Base-by-base conservation (phyloP, 73 alveolate genomes). In the Paramecium bursaria region DNA sequence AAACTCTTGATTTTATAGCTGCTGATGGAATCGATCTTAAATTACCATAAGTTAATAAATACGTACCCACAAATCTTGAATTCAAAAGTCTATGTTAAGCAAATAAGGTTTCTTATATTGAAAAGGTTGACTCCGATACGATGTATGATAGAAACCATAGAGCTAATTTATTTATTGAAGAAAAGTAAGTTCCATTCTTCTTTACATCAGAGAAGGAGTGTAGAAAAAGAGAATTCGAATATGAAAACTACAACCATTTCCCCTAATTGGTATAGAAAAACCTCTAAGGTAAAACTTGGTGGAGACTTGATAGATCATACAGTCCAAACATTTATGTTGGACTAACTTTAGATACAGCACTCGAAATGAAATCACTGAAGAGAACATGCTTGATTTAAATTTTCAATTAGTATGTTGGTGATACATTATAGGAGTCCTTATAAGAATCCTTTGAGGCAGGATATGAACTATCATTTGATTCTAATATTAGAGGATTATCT, bases 251-350 rank as follows among this genome's bases (percentile, higher is more conserved):
- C 7, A 57, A 57, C 31, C 76, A 57, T 30, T 57, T 57, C 15
- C 76, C 76, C 26, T 26, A 26, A 29, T 57, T 57, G n/a, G 31
- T 57, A 25, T 25, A 57, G 26, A 57, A 57, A 14, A 44, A 57
- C 17, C 29, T 57, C 3, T 48, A 57, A 29, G 76, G 76, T 26
- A 57, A 57, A 57, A 57, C 76, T 26, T 57, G 76, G 76, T 57
- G 76, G 76, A 57, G 76, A 57, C 15, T 57, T 14, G 76, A 57
- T 57, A 57, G 76, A 57, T 23, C 76, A 9, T 57, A 57, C 4
- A 57, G 76, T 57, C 76, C 76, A 57, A 57, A 48, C 17, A 50
- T 57, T 29, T 57, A 57, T 57, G 76, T 50, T 10, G 76, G 76
- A 3, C 29, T 57, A 44, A 57, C 29, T 11, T 57, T 57, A n/a